Evolutionary conservation across 2,329 filamentous ascomycete genomes (phyloP).

Genomic region (Lachnellula willkommii): DNA sequence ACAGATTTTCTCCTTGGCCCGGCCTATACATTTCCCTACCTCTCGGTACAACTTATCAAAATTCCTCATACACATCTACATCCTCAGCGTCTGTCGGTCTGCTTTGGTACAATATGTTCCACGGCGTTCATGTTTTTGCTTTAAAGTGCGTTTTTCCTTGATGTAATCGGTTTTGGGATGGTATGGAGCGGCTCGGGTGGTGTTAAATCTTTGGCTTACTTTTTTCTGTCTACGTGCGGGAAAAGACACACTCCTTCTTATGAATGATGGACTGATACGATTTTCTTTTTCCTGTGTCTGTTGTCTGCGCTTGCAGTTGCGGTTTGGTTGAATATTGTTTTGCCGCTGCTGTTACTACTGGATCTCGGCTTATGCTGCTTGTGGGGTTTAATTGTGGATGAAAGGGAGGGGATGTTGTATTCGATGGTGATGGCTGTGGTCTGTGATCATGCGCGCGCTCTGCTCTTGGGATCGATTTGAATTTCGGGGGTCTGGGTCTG

Average conservation of each 20-base stretch:
- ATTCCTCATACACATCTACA: slow-evolving; percentile 4
- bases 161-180: slow-evolving; percentile 8
- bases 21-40: slow-evolving; percentile 17
- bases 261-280: slow-evolving; percentile 27
- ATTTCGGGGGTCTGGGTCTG: no score
- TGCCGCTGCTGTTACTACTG: not conserved
- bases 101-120: slow-evolving; percentile 1
- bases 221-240: slow-evolving; percentile 9
- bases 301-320: not conserved
- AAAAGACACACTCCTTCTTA: slow-evolving; percentile 22
- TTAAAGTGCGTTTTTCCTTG: slow-evolving; percentile 1
- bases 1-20: slow-evolving; percentile 10
- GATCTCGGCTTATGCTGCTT: no score
- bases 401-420: no score
- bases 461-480: no score
- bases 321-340: slow-evolving; percentile 1
- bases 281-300: slow-evolving; percentile 17
- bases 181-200: slow-evolving; percentile 4
- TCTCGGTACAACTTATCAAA: slow-evolving; percentile 18
- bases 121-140: slow-evolving; percentile 3
- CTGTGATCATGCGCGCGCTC: no score
- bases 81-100: not conserved
- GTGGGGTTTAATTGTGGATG: no score
- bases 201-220: slow-evolving; percentile 3
- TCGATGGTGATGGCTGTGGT: no score